Evolutionary conservation across 2,329 filamentous ascomycete genomes (phyloP).

Genomic region (Bipolaris gigantea): DNA sequence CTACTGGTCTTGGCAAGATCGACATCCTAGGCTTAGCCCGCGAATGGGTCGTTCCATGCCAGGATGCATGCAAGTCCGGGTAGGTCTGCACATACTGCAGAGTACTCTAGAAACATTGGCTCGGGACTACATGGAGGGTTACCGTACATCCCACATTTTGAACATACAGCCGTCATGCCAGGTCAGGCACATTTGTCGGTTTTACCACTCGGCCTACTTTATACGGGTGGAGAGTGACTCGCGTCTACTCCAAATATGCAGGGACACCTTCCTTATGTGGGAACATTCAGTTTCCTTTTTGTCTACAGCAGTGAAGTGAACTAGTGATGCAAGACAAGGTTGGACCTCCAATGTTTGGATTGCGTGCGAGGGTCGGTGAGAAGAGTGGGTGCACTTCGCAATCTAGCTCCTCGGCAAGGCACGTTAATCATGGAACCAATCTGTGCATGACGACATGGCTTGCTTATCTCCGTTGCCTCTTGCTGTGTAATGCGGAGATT

Average conservation of each 20-base stretch:
- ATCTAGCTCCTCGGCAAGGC: constrained; percentile 8
- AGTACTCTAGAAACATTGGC: background rate
- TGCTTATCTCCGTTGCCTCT: constrained; percentile 22
- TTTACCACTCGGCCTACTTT: background rate
- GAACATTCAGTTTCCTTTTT: background rate
- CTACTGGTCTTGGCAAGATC: constrained; percentile 7
- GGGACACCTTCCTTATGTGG: constrained; percentile 2
- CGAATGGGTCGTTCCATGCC: background rate
- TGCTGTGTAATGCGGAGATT: constrained; percentile 12
- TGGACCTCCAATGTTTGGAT: background rate
- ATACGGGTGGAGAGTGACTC: constrained; percentile 2
- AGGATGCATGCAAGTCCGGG: background rate
- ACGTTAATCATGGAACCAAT: constrained; percentile 13
- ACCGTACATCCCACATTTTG: background rate
- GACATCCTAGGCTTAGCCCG: background rate
- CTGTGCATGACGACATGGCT: constrained; percentile 16
- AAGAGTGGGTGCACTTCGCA: constrained; percentile 2
- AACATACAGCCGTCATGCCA: background rate
- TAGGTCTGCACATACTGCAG: background rate
- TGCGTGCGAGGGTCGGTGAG: background rate
- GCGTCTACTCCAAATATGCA: constrained; percentile 6
- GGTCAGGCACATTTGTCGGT: background rate
- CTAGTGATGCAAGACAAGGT: constrained; percentile 9
- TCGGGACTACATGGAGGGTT: background rate
- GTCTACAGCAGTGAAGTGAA: background rate